These are phyloP conservation scores for Monilinia fructigena DNA, from an alignment of 2,329 filamentous ascomycete genomes.

Conservation along the genomic window DNA sequence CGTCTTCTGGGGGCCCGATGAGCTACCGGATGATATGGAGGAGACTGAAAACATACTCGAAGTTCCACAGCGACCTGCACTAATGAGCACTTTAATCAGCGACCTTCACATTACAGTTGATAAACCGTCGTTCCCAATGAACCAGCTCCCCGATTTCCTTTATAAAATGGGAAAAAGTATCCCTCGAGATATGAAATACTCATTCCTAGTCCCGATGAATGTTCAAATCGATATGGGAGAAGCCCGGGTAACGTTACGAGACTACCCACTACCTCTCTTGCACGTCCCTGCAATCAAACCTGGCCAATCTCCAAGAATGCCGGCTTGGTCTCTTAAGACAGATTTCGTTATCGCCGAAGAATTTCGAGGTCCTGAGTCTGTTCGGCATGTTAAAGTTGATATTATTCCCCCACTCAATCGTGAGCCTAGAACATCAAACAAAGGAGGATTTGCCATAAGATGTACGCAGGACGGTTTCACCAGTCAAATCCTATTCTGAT, in stretches of 20 bases:
- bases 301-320: constrained; percentile 74
- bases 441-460: constrained; percentile 74
- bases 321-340: constrained; percentile 79
- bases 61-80: constrained; percentile 77
- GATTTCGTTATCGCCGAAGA: constrained; percentile 98
- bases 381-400: constrained; percentile 75
- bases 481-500: constrained; percentile 95
- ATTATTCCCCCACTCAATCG: constrained; percentile 69
- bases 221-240: constrained; percentile 89
- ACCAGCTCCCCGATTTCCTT: constrained; percentile 79
- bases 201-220: constrained; percentile 85
- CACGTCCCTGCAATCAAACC: constrained; percentile 83
- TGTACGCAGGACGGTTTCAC: constrained; percentile 85
- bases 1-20: constrained; percentile 78
- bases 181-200: constrained; percentile 86
- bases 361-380: constrained; percentile 76
- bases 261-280: constrained; percentile 89
- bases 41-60: constrained; percentile 83
- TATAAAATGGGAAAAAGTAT: constrained; percentile 94
- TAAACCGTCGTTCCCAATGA: constrained; percentile 86
- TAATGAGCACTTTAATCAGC: constrained; percentile 77
- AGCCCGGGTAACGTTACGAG: constrained; percentile 77
- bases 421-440: constrained; percentile 54
- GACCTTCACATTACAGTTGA: constrained; percentile 85
- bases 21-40: constrained; percentile 76